Evolutionary conservation across 169 alveolate species (phyloP).

Genomic region (Eimeria necatrix): DNA sequence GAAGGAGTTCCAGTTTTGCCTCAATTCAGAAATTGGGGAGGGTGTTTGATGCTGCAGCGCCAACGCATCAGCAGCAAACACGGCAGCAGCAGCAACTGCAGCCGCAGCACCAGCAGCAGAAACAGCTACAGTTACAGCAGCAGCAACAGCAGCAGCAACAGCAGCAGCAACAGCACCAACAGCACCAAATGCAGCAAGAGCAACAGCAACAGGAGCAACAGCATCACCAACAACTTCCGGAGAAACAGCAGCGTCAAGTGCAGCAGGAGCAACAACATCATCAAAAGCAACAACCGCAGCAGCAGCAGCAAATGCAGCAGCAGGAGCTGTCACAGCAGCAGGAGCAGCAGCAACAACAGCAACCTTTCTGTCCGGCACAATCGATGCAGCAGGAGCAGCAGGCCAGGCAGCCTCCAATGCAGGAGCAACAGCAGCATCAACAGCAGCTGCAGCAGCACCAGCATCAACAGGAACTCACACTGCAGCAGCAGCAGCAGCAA

Average conservation of each 20-base stretch:
- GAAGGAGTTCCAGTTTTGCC: background rate
- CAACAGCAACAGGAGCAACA: background rate
- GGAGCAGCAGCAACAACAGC: constrained; percentile 30
- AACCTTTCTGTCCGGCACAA: no score
- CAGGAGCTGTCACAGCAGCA: background rate
- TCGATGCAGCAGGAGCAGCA: no score
- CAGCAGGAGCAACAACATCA: constrained; percentile 10
- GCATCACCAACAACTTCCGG: background rate
- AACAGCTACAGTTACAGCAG: no score
- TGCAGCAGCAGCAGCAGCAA: no score
- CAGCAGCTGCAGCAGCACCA: no score
- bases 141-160: background rate
- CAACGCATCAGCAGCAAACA: background rate
- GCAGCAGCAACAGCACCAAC: constrained; percentile 33
- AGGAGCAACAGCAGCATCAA: no score
- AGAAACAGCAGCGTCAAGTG: no score
- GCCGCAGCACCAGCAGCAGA: background rate
- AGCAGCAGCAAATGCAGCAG: constrained; percentile 6
- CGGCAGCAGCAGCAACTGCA: constrained; percentile 6
- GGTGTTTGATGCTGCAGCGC: no score
- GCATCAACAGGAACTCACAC: no score
- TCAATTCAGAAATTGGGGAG: background rate
- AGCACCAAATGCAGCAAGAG: background rate
- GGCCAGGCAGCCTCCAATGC: no score
- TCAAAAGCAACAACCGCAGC: background rate